These are phyloP conservation scores for Stachybotrys chartarum DNA, from an alignment of 2,329 filamentous ascomycete species.

Conservation along the genomic window DNA sequence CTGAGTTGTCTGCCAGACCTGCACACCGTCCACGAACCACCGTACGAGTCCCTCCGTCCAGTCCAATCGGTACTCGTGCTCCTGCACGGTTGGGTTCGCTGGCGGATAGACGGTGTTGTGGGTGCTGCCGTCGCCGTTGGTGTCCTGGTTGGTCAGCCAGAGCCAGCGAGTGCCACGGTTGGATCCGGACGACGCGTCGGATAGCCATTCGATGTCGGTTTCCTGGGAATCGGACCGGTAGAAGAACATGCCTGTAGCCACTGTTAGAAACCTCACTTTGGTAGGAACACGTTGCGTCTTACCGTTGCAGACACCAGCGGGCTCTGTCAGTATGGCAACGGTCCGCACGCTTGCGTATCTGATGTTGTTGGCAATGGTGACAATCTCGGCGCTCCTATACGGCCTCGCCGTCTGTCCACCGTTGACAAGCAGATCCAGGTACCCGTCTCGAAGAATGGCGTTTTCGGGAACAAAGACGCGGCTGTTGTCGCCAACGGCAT, in stretches of 20 bases:
- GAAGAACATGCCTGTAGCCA: slow-evolving; percentile 19
- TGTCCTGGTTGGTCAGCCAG: slow-evolving; percentile 24
- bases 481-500: slow-evolving; percentile 4
- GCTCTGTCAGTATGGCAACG: slow-evolving; percentile 18
- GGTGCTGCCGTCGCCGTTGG: slow-evolving; percentile 10
- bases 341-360: slow-evolving; percentile 20
- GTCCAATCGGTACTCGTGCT: slow-evolving; percentile 24
- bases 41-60: slow-evolving; percentile 16
- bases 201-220: slow-evolving; percentile 24
- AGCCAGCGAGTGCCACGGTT: slow-evolving; percentile 16
- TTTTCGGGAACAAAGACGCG: slow-evolving; percentile 9
- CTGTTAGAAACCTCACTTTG: background rate
- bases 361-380: slow-evolving; percentile 17
- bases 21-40: slow-evolving; percentile 18
- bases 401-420: slow-evolving; percentile 16
- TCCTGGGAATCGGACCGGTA: slow-evolving; percentile 19
- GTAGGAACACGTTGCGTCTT: background rate
- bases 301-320: slow-evolving; percentile 23
- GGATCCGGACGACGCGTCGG: slow-evolving; percentile 16
- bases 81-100: slow-evolving; percentile 12
- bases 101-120: slow-evolving; percentile 10
- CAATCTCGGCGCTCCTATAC: slow-evolving; percentile 14
- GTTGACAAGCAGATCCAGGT: slow-evolving; percentile 18
- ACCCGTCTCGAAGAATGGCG: slow-evolving; percentile 15
- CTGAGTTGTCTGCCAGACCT: slow-evolving; percentile 15